Base-by-base conservation (phyloP, 352 stramenopile genomes). In the Phytophthora fragariaefolia region DNA sequence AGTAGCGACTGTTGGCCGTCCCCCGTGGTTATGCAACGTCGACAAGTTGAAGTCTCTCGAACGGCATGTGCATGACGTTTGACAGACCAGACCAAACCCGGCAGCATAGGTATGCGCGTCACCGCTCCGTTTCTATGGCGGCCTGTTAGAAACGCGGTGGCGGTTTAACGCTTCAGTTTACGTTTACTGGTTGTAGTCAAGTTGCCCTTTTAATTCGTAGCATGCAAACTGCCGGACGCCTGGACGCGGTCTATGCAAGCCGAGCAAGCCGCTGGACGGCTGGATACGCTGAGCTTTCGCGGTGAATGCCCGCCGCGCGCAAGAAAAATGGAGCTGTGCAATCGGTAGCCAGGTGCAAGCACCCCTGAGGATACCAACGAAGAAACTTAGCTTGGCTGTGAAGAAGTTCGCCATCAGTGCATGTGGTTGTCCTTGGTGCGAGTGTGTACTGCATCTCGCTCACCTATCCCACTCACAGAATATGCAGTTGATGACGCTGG, bases 81-180 rank as follows among this genome's bases (percentile, higher is more conserved):
- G 52, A 57, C 23, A n/a, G 32, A 23, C 24, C 40, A 34, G 4
- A 15, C 4, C 15, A 42, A 54, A 67, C 46, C 15, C 4, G 1
- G 56, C 23, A 13, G 63, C 58, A 55, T 61, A 66, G 63, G 57
- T 34, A 55, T 24, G 63, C 55, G 63, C 42, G 63, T 71, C 63
- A 71, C 47, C 47, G 47, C 36, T 36, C 22, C 30, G 38, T 47
- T 34, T 62, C 32, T 59, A 56, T 56, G 28, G 40, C 30, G 18
- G 22, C 38, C 47, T 18, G 28, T 27, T 6, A 63, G 55, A 63
- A 54, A 63, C 55, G 43, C 45, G 55, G 40, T 30, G 50, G n/a
- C 30, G 49, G 28, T 53, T 48, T 63, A 53, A 63, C 27, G n/a
- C n/a, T n/a, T n/a, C n/a, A n/a, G n/a, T n/a, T n/a, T n/a, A n/a